These are phyloP conservation scores for Cladosporium austrohemisphaericum DNA, from an alignment of 2,329 filamentous ascomycete species.

Conservation along the genomic window DNA sequence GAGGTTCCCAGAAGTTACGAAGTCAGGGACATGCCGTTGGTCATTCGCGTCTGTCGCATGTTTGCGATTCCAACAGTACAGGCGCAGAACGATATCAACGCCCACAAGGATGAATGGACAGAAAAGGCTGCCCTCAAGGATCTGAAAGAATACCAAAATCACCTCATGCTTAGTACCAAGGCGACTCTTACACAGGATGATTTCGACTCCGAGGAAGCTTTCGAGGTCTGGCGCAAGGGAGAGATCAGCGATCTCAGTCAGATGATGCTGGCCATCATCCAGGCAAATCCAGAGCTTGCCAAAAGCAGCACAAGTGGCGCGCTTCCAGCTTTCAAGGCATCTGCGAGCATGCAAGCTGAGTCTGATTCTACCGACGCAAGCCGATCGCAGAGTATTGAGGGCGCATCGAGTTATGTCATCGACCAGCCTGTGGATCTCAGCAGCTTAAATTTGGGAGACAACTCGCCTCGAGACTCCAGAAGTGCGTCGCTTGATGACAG, in stretches of 20 bases:
- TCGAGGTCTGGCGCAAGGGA: constrained; percentile 84
- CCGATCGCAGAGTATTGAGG: constrained; percentile 38
- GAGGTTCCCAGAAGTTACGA: constrained; percentile 81
- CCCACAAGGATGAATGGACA: constrained; percentile 77
- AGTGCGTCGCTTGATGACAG: constrained; percentile 32
- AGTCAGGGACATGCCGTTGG: constrained; percentile 94
- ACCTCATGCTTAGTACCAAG: constrained; percentile 73
- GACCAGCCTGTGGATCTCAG: constrained; percentile 68
- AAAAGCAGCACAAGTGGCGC: constrained; percentile 57
- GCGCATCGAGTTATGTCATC: constrained; percentile 51
- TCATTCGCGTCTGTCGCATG: constrained; percentile 78
- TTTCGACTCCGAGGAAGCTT: constrained; percentile 86
- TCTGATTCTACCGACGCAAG: constrained; percentile 44
- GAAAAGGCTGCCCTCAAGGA: constrained; percentile 87
- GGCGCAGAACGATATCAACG: constrained; percentile 82
- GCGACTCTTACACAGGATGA: constrained; percentile 77
- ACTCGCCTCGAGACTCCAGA: constrained; percentile 37
- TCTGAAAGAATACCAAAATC: constrained; percentile 87
- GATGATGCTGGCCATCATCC: constrained; percentile 88
- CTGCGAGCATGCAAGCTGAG: constrained; percentile 21
- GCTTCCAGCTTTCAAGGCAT: constrained; percentile 26
- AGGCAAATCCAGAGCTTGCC: constrained; percentile 77
- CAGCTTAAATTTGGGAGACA: constrained; percentile 58
- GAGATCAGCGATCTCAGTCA: constrained; percentile 83
- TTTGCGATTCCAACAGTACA: constrained; percentile 77